Conservation (phyloP, 73 alveolate genomes). For the Paramecium octaurelia region DNA sequence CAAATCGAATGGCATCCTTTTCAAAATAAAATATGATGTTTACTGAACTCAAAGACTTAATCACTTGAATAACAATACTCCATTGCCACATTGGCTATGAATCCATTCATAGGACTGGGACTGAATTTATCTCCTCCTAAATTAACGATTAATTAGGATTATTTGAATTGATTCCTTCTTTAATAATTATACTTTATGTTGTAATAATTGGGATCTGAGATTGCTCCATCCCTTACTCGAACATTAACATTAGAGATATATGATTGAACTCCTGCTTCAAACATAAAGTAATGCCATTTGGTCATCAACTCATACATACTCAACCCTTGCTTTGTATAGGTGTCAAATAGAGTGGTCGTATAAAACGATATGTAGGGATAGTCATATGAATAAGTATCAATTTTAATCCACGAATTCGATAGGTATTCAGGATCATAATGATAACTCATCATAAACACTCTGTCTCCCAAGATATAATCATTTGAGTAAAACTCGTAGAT, state of each 20-base stretch:
- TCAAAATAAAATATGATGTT: neutral
- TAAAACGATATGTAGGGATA: neutral
- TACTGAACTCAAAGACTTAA: neutral
- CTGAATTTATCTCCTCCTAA: neutral
- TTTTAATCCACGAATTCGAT: neutral
- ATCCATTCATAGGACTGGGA: neutral
- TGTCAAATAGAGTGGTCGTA: neutral
- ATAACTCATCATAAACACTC: neutral
- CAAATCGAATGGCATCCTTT: neutral
- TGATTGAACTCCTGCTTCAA: neutral
- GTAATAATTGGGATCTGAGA: neutral
- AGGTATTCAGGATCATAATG: neutral
- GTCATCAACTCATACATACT: neutral
- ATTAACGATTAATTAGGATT: neutral
- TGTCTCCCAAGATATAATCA: neutral
- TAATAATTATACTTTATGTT: neutral
- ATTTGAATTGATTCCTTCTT: neutral
- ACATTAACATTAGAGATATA: neutral
- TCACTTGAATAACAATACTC: neutral
- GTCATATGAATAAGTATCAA: neutral
- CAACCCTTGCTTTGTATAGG: neutral
- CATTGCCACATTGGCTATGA: neutral
- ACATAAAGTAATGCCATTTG: neutral
- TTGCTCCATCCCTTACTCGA: neutral
- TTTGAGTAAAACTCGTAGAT: neutral